Base-by-base conservation (phyloP, 2,329 filamentous ascomycete species). In the Neofusicoccum umdonicola region DNA sequence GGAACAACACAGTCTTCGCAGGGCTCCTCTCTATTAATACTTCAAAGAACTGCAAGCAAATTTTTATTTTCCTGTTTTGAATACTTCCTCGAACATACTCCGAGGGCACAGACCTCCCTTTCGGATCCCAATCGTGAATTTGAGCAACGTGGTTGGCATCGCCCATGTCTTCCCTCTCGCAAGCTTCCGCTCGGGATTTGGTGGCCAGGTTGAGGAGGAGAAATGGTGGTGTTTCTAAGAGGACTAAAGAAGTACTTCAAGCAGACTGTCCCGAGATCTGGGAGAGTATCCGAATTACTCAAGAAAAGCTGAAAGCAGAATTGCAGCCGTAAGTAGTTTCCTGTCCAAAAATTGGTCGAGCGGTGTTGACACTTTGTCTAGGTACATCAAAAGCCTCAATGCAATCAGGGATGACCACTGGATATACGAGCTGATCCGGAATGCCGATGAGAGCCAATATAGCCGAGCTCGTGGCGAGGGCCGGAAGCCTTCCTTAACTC, bases 361-460 rank as follows among this genome's bases (percentile, higher is more conserved):
- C 12, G 15, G 13, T 34, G 51, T 9, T 39, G 13, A 39, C 8
- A 4, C 13, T 3, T n/a, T 3, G 1, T 3, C 22, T 11, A 44
- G 39, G 9, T 22, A 45, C 13, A 22, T 9, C 7, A 44, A 19
- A 17, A 4, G 44, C 7, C 22, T 45, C 5, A 13, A 19, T 13
- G 44, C 39, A 5, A 50, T 66, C 0, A 72, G 69, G 1, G 70
- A 68, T 15, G 70, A 68, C 31, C 70, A 67, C 3, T 74, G 71
- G 27, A 37, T 75, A 1, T 71, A 71, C 52, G 73, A 74, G 52
- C 42, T 74, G 1, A 69, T 82, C 5, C 80, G 81, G 67, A 81
- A 82, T 70, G 78, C 78, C 0, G 79, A 81, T 41, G 79, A 81
- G 66, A 78, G 76, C 39, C 42, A 50, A 3, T 81, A 78, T 66